phyloP scores from a whole-genome alignment of 345 rosid species.

The Citrus medica region DNA sequence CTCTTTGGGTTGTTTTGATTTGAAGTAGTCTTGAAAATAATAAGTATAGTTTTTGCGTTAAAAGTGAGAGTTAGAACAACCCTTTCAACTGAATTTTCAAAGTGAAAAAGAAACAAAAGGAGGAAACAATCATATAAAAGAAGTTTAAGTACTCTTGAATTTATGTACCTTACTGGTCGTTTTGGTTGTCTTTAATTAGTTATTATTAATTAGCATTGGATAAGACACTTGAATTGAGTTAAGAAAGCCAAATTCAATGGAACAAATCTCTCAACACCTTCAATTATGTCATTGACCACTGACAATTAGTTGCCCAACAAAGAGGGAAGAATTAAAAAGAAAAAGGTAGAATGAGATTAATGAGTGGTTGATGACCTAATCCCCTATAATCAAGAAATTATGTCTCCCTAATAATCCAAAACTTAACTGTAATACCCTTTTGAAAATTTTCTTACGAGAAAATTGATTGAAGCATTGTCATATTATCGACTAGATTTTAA shows the following conservation, averaged over 20 bases:
- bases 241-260: slow-evolving; percentile 36
- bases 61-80: not conserved
- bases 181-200: not conserved
- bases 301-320: slow-evolving; percentile 31
- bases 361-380: slow-evolving; percentile 25
- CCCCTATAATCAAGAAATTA: slow-evolving; percentile 10
- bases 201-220: not conserved
- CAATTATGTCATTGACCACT: slow-evolving; percentile 40
- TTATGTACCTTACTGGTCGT: slow-evolving; percentile 10
- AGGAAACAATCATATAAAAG: slow-evolving; percentile 13
- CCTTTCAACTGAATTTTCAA: slow-evolving; percentile 8
- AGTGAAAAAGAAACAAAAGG: slow-evolving; percentile 7
- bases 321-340: slow-evolving; percentile 18
- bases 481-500: not conserved
- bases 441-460: not conserved
- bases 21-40: no score
- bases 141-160: slow-evolving; percentile 12
- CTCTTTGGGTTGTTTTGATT: not conserved
- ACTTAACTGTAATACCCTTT: not conserved
- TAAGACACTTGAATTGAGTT: slow-evolving; percentile 19
- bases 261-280: slow-evolving; percentile 26
- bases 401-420: slow-evolving; percentile 14
- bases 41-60: not conserved
- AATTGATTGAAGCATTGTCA: slow-evolving; percentile 9
- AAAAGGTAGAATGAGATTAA: not conserved